Base-by-base conservation (phyloP, 2,329 filamentous ascomycete genomes). In the Helminthosporium solani region DNA sequence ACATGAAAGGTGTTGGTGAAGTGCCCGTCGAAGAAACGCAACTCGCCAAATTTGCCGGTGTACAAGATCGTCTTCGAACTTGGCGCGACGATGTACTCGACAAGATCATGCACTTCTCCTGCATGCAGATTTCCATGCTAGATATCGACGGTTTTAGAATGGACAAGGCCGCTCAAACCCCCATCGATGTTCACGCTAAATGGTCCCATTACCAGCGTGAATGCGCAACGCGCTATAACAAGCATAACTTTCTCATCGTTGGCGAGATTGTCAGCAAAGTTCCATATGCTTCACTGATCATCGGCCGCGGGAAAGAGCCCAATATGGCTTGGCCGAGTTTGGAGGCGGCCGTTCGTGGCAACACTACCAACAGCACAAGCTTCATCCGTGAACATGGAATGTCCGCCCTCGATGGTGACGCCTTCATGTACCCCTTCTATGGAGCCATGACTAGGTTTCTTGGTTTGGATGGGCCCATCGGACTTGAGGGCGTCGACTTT, bases 141-240 rank as follows among this genome's bases (percentile, higher is more conserved):
- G 83, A 86, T 57, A 79, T 86, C 44, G 83, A 86, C 57, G 83
- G 82, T 0, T 84, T 82, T 58, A 78, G 83, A 43, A 83, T 84
- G 65, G 83, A 86, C 67, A 86, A 86, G 64, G 83, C 81, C 2
- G 78, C 81, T 14, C 82, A 85, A 57, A 77, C 81, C 11, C 84
- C 83, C 0, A 75, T 84, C 5, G 83, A 85, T 58, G 76, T 81
- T 1, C 73, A 83, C 47, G 81, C 75, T 5, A 75, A 80, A 35
- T 85, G 81, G 61, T 81, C 80, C 18, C 68, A 73, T 18, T 74
- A 75, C 7, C 78, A 84, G 58, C 74, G 83, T 28, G 69, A 77
- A 33, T 86, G 83, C 60, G 83, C 83, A 9, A 63, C 68, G 6
- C 63, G 67, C n/a, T 69, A 79, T 30, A 79, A 80, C 33, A 86